phyloP scores from a whole-genome alignment of 176 grass and related monocot species.

The Musa schizocarpa region DNA sequence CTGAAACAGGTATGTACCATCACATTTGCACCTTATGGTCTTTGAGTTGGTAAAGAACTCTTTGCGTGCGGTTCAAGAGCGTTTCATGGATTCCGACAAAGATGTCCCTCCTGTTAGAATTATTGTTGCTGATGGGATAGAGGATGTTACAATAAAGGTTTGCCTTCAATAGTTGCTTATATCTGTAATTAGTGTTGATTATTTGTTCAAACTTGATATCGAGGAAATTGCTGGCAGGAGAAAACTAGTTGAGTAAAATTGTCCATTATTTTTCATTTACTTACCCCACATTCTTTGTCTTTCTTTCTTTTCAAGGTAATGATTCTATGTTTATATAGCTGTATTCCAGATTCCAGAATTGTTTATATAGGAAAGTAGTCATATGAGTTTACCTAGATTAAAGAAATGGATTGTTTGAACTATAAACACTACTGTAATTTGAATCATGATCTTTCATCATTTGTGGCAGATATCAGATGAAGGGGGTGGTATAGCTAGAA shows the following conservation, averaged over 20 bases:
- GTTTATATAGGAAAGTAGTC: not conserved
- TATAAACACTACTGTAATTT: not conserved
- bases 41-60: constrained; percentile 96
- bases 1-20: constrained; percentile 55
- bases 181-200: not conserved
- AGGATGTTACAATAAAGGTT: constrained; percentile 98
- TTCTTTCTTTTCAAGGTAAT: not conserved
- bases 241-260: not conserved
- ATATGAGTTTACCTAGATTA: not conserved
- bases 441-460: not conserved
- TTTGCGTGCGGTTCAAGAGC: constrained; percentile 92
- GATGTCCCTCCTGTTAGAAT: constrained; percentile 74
- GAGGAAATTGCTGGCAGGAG: not conserved
- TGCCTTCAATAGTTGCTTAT: constrained; percentile 9
- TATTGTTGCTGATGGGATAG: constrained; percentile 86
- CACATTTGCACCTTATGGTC: constrained; percentile 93
- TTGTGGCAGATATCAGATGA: constrained; percentile 78
- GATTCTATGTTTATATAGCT: constrained; percentile 7
- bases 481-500: constrained; percentile 94
- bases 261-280: not conserved
- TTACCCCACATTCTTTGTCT: no score
- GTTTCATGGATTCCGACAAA: constrained; percentile 68
- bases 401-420: not conserved
- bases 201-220: not conserved
- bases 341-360: not conserved